Evolutionary conservation across 805 yeast genomes (phyloP).

Genomic region (Yarrowia phangngaensis): DNA sequence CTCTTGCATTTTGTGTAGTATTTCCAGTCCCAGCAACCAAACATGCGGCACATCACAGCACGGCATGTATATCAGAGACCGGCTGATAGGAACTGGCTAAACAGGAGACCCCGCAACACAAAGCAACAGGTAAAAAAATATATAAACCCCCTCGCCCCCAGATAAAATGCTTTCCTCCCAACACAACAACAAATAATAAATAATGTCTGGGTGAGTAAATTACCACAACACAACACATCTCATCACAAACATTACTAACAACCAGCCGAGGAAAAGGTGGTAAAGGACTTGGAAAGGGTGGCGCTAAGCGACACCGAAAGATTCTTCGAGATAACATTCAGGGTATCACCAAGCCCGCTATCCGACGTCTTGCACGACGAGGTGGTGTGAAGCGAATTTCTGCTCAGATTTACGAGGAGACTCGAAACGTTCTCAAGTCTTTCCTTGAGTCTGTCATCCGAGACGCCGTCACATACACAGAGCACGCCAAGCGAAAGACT

Average conservation of each 20-base stretch:
- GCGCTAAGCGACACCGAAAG: constrained; percentile 99
- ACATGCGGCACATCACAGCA: constrained; percentile 17
- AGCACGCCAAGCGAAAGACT: constrained; percentile 99
- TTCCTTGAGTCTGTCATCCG: constrained; percentile 96
- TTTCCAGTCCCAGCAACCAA: constrained; percentile 6
- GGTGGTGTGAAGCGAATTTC: constrained; percentile 99
- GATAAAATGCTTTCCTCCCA: background rate
- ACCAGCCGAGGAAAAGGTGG: constrained; percentile 98
- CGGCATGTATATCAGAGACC: constrained; percentile 22
- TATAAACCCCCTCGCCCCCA: constrained; percentile 14
- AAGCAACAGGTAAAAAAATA: constrained; percentile 13
- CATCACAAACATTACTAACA: background rate
- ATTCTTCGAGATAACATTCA: constrained; percentile 98
- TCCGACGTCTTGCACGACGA: constrained; percentile 99
- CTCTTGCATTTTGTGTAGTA: constrained; percentile 14
- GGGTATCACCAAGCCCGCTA: constrained; percentile 99
- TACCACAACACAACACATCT: background rate
- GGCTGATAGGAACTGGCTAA: constrained; percentile 22
- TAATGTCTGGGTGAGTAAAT: constrained; percentile 67
- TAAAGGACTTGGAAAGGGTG: constrained; percentile 99
- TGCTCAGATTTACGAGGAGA: constrained; percentile 97
- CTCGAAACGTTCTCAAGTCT: constrained; percentile 92
- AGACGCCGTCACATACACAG: constrained; percentile 99
- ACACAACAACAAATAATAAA: constrained; percentile 32
- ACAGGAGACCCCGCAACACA: constrained; percentile 18